Evolutionary conservation across 257 asterid genomes (phyloP), one percentile per base, ranked within the genome.

Genomic region (Oldenlandia corymbosa): DNA sequence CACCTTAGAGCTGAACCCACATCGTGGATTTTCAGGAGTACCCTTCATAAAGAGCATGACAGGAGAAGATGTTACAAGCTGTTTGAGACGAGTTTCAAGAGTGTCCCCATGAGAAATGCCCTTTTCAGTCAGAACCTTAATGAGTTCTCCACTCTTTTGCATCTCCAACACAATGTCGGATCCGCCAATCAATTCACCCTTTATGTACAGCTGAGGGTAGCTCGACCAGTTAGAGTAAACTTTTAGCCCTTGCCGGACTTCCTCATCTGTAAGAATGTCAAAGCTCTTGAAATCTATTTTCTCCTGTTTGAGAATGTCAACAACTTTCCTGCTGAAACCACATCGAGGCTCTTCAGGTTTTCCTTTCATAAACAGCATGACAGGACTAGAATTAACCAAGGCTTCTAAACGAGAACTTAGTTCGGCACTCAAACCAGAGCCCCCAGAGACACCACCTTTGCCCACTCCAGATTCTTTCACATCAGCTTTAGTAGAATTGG

Each of bases 101-200:
- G 76, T 75, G 45, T 68, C 83, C 37, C 74, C 81, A 2, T 52
- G 52, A n/a, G 78, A 42, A 60, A 93, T 62, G 34, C 91, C 97
- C 57, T 85, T 86, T 72, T 85, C 95, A 2, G 82, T 60, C 23
- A 90, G 73, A 70, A 87, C 80, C 81, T 81, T 84, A 71, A 53
- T 66, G 2, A 93, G 94, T 83, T 93, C 97, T 56, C 97, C 99
- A 65, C 97, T 93, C 84, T 87, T 88, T 56, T 93, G 97, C 99
- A 93, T 93, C 86, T 93, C 99, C 80, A 93, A 60, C 27, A 93
- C 78, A n/a, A 93, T 93, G 68, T 93, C 99, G 1, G 99, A 93
- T 76, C 99, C 99, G 30, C 99, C 99, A 11, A 87, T 80, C 32
- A 93, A 91, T 66, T 93, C 96, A 58, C 88, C 94, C 65, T 81